These are phyloP conservation scores for Sordariomycetes sp. DNA, from an alignment of 2,329 filamentous ascomycete genomes.

Conservation along the genomic window DNA sequence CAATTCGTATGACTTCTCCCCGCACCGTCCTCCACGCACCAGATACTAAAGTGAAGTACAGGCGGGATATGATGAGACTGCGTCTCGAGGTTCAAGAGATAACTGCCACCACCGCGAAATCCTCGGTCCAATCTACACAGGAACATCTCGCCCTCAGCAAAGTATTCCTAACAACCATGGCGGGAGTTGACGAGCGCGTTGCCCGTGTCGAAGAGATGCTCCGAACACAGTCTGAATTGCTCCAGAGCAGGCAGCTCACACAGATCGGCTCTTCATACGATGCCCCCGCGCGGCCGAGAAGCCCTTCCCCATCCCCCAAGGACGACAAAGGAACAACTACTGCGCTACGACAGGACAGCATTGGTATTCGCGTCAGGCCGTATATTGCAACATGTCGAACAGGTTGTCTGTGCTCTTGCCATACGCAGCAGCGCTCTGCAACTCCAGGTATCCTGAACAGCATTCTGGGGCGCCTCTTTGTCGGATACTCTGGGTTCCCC, in stretches of 20 bases:
- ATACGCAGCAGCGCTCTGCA: slow-evolving; percentile 8
- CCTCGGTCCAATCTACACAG: slow-evolving; percentile 2
- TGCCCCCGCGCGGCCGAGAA: slow-evolving; percentile 1
- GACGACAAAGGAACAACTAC: background rate
- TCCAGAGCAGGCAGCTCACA: slow-evolving; percentile 13
- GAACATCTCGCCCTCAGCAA: slow-evolving; percentile 12
- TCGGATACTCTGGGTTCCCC: slow-evolving; percentile 17
- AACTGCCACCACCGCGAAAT: slow-evolving; percentile 11
- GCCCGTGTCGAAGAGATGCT: slow-evolving; percentile 15
- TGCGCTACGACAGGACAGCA: background rate
- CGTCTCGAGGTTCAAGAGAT: slow-evolving; percentile 13
- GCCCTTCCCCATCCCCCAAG: slow-evolving; percentile 3
- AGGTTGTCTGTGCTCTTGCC: background rate
- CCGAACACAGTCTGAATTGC: slow-evolving; percentile 11
- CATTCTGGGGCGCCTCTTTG: slow-evolving; percentile 15
- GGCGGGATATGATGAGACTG: slow-evolving; percentile 14
- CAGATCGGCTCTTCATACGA: slow-evolving; percentile 14
- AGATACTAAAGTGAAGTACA: slow-evolving; percentile 2
- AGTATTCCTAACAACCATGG: slow-evolving; percentile 12
- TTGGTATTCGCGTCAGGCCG: background rate
- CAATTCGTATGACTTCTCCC: slow-evolving; percentile 13
- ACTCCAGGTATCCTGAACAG: slow-evolving; percentile 11
- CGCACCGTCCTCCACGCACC: too few relatives aligned
- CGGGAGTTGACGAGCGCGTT: slow-evolving; percentile 13
- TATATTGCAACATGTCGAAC: background rate